Base-by-base conservation (phyloP, 2,329 filamentous ascomycete genomes). In the Cordyceps pruinosa region DNA sequence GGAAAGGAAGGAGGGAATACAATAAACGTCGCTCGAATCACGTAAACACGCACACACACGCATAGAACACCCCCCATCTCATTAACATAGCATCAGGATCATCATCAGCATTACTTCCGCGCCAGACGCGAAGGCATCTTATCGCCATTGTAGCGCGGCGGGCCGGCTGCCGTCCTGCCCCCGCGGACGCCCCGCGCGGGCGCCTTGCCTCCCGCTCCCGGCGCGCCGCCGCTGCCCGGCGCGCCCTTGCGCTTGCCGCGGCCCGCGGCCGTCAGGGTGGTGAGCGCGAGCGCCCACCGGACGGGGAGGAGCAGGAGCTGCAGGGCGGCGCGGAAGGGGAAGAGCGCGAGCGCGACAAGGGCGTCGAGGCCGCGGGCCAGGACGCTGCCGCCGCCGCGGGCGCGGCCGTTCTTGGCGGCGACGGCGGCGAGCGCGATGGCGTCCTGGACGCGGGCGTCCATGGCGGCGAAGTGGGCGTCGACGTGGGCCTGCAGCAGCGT, bases 361-460 rank as follows among this genome's bases (percentile, higher is more conserved):
- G 66, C 70, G 30, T 75, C 75, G 10, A 72, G 58, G n/a, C 70
- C 42, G 69, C 73, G 75, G 8, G 65, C 61, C 10, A 75, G 56
- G 5, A 76, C 9, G 21, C 39, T 42, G 21, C 21, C 42, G 23
- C 70, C 70, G 64, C 69, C 70, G 47, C 70, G 69, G 19, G 67
- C 68, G 59, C n/a, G n/a, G n/a, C 72, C 76, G 60, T 75, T 75
- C 66, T 77, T 80, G 10, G 85, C 85, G 1, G 88, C 89, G 0
- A 87, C 88, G 0, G 88, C 88, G 3, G 90, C 89, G n/a, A 97
- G 76, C 1, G 88, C 83, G 46, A 96, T 80, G 4, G 90, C 87
- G 65, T 96, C 91, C 60, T 86, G 83, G 15, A 95, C 71, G 35
- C 87, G 80, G 1, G 77, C 75, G 61, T 96, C 88, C 5, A 96